Evolutionary conservation across 176 grass and related monocot species (phyloP), one percentile per base, ranked within the genome.

Genomic region (Themeda triandra): DNA sequence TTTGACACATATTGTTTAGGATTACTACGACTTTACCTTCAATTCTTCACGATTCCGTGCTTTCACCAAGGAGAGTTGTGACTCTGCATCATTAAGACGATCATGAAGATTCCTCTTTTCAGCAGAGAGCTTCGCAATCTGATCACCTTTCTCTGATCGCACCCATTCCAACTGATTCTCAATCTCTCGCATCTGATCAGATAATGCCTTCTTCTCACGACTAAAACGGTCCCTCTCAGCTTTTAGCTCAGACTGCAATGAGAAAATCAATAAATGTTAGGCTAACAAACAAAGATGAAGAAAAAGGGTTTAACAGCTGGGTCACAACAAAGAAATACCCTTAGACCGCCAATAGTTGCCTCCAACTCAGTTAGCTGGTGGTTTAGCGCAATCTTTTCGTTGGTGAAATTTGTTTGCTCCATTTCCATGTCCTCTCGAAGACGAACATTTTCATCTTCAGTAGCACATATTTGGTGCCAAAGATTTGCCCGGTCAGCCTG

Each of bases 141-240:
- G 81, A 87, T 98, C 96, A 74, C 91, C 89, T 28, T 95, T 98
- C 84, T 98, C 96, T 70, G 96, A 90, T 87, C 88, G 90, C 80
- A 98, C 82, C 96, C 96, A 98, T 86, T 98, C 96, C 80, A 98
- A 77, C 78, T 98, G 96, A 75, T 86, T 93, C 60, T 98, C 93
- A 63, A 95, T 78, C 63, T 94, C 96, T 56, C 75, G 67, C 75
- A 81, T 93, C 78, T 98, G 82, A 45, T 91, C 90, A 17, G 84
- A 88, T 13, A 91, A 59, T 81, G 81, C 83, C 75, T 86, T 95
- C 80, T 90, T 98, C 51, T 98, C 96, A 17, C 80, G 78, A 71
- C 63, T 71, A 90, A 84, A 90, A 82, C 74, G 78, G 69, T 96
- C 88, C 70, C 59, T 90, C 76, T 98, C 96, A 56, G 86, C 87